phyloP scores from a whole-genome alignment of 495 filamentous ascomycete genomes.

The Aspergillus egyptiacus region DNA sequence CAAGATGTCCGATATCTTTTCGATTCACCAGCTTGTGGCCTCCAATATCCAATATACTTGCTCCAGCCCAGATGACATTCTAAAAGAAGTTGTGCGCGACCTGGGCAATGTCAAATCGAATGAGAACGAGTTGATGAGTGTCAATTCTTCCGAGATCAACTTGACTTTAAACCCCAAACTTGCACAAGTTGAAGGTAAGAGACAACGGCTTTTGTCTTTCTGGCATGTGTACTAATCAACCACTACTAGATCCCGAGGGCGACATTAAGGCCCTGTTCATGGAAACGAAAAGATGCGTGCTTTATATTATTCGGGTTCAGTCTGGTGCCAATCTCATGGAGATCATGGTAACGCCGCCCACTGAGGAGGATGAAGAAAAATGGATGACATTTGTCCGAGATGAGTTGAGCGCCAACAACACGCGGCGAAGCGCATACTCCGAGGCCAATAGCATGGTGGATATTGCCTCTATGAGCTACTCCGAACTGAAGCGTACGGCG shows the following conservation, averaged over 20 bases:
- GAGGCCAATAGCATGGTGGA: slow-evolving; percentile 81
- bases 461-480: slow-evolving; percentile 83
- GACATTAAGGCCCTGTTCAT: slow-evolving; percentile 89
- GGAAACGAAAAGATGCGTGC: slow-evolving; percentile 94
- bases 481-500: slow-evolving; percentile 84
- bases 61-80: slow-evolving; percentile 73
- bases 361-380: slow-evolving; percentile 77
- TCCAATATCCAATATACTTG: slow-evolving; percentile 71
- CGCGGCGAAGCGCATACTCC: slow-evolving; percentile 78
- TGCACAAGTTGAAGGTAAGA: slow-evolving; percentile 70
- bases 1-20: slow-evolving; percentile 96
- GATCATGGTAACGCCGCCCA: slow-evolving; percentile 87
- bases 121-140: slow-evolving; percentile 82
- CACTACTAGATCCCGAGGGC: slow-evolving; percentile 67
- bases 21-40: slow-evolving; percentile 84
- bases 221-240: slow-evolving; percentile 10
- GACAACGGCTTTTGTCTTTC: not conserved
- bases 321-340: slow-evolving; percentile 87
- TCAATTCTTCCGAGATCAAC: slow-evolving; percentile 83
- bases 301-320: slow-evolving; percentile 97
- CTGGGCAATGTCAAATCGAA: slow-evolving; percentile 93
- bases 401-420: slow-evolving; percentile 64
- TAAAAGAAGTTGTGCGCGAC: slow-evolving; percentile 87
- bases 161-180: slow-evolving; percentile 88
- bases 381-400: slow-evolving; percentile 82